Evolutionary conservation across 2,329 filamentous ascomycete species (phyloP), one percentile per base, ranked within the genome.

Genomic region (Aspergillus nomiae): DNA sequence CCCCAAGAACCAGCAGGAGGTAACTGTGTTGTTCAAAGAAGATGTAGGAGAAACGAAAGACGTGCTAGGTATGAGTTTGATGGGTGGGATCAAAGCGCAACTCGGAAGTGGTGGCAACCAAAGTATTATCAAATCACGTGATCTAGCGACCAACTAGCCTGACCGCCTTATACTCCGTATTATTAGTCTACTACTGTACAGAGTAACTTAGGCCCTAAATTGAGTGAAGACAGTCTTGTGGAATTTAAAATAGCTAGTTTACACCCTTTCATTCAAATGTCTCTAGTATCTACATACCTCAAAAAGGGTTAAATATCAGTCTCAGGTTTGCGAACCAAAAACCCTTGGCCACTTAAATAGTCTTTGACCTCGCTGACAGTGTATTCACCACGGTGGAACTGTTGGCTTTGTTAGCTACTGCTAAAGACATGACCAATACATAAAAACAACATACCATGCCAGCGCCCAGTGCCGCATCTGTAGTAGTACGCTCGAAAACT

Each of bases 331-430:
- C 95, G 86, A n/a, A 97, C 90, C 62, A 92, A 77, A 62, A 97
- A 83, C 0, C 92, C 92, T 73, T 89, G 87, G 41, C 85, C 83
- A 28, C 84, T 83, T 63, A 99, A 78, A 73, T 91, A 86, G 63
- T 96, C 90, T 80, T 99, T 99, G 55, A 99, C 95, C 73, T 98
- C 89, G 77, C 89, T 89, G 19, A 99, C 94, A 0, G 94, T 97
- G 78, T 94, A 99, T 81, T 99, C 94, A 43, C 90, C 92, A 56
- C 95, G 84, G 81, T 99, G 95, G 80, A 99, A 99, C 86, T 88
- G 63, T 43, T 60, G 10, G 58, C 32, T 43, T 41, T 48, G 59
- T 70, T 65, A 67, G 63, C 38, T 58, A 24, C 58, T 59, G 16
- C 38, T 24, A 58, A 61, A 55, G 26, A 48, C 8, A 54, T 46